Base-by-base conservation (phyloP, 163 green algal genomes). In the Dunaliella salina region DNA sequence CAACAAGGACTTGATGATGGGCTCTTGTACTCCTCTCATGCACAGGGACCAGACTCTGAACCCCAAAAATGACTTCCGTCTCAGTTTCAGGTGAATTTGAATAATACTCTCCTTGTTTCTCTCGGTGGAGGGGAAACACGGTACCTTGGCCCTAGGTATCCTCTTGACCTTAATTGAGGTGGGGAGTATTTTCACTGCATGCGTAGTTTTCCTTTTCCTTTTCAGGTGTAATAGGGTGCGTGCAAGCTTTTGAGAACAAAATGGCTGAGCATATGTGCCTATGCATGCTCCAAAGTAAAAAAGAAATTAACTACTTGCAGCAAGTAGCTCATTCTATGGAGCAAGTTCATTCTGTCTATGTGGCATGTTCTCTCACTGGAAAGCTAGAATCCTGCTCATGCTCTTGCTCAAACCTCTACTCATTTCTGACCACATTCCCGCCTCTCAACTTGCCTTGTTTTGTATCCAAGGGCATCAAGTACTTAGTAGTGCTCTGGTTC, bases 41-140 rank as follows among this genome's bases (percentile, higher is more conserved):
- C 63, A 15, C 63, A 75, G 63, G 79, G 79, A 82, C 32, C 79
- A 82, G 32, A 82, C 79, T 29, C 33, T 59, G 33, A 33, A 59
- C 20, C 79, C 79, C 12, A 82, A 82, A 33, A 82, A 82, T 45
- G 35, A 82, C 79, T 82, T 82, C 79, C 79, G 33, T 26, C 22
- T 82, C 20, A 35, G 26, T 33, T 82, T 59, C 79, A 82, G 79
- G 79, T 57, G 33, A 30, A 30, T 82, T 29, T 17, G 5, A 17
- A 17, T 34, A n/a, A 18, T 69, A 18, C 15, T 26, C 18, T 15
- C 57, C 18, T 69, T 69, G 57, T 26, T 69, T 69, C 18, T 69
- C 15, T 18, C 15, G 57, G n/a, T n/a, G n/a, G n/a, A n/a, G n/a
- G n/a, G n/a, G n/a, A n/a, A n/a, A n/a, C n/a, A n/a, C n/a, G n/a